Evolutionary conservation across 352 stramenopile species (phyloP), one percentile per base, ranked within the genome.

Genomic region (Phytophthora syringae): DNA sequence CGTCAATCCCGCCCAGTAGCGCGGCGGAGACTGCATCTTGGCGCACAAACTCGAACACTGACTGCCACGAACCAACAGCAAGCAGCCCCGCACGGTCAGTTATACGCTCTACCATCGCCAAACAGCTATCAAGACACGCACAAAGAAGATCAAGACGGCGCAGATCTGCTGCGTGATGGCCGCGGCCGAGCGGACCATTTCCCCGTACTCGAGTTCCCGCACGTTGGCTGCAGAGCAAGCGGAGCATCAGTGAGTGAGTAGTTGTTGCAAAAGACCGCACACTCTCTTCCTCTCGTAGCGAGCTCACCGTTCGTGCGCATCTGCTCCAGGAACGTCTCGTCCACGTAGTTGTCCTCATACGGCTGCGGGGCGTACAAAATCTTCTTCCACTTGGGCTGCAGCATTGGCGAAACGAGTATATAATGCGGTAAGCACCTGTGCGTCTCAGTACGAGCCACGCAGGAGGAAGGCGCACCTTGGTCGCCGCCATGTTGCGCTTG

Each of bases 261-360:
- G 16, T 30, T 12, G 13, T 21, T 7, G 37, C 37, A 18, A 18
- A n/a, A n/a, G n/a, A n/a, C n/a, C n/a, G n/a, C n/a, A n/a, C n/a
- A n/a, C n/a, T n/a, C 4, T 9, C 37, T 22, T n/a, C 7, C 24
- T 7, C n/a, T 25, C 7, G 13, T 22, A 7, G 37, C 13, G 7
- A 40, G 22, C 73, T 51, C 64, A 96, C 91, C 79, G 61, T 97
- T 97, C 13, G 89, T 97, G 52, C 87, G 88, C 62, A 97, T 86
- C 67, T 97, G 89, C 69, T 94, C 82, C 25, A 98, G 77, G 71
- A 98, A 98, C 24, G 83, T 91, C 50, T 84, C 73, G 54, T 93
- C 85, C 48, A 98, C 91, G 72, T 97, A 94, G 69, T 96, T 95
- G 75, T 98, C 92, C 27, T 92, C 84, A 65, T 93, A 97, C 0